Percentiles rank a stretch among this genome's conserved stretches.
Conservation (phyloP, 1,284 basidiomycete species). For the Cryptococcus neoformans region DNA sequence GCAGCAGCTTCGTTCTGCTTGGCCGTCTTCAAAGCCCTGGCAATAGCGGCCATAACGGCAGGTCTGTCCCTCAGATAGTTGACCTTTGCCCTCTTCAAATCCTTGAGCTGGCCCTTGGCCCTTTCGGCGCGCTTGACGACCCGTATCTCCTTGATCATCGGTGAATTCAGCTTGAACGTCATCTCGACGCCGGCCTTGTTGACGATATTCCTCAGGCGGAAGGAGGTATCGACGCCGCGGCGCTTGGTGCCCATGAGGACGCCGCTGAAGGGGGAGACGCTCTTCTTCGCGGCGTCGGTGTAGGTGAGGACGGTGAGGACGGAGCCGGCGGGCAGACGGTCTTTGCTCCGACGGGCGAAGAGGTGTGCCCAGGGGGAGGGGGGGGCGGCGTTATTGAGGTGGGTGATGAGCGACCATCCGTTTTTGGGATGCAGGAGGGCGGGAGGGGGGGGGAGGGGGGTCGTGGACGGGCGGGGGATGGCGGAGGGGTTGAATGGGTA, state of each 20-base stretch:
- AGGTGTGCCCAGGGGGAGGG: conserved; percentile 62
- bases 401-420: conserved; percentile 75
- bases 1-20: conserved; percentile 2
- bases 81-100: conserved; percentile 42
- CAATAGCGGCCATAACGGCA: conserved; percentile 42
- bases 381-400: conserved; percentile 67
- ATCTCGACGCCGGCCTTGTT: conserved; percentile 86
- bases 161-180: conserved; percentile 79
- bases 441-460: conserved; percentile 46
- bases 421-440: conserved; percentile 52
- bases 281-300: conserved; percentile 55
- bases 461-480: conserved; percentile 54
- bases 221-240: conserved; percentile 75
- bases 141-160: conserved; percentile 79
- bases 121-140: conserved; percentile 52
- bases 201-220: conserved; percentile 80
- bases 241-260: conserved; percentile 76
- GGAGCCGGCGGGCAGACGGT: conserved; percentile 71
- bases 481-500: conserved; percentile 76
- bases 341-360: conserved; percentile 66
- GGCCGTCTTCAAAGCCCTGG: conserved; percentile 39
- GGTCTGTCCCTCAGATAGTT: conserved; percentile 48
- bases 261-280: conserved; percentile 75
- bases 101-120: conserved; percentile 31
- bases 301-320: conserved; percentile 66